phyloP scores from a whole-genome alignment of 2,329 filamentous ascomycete genomes.

The Colletotrichum orchidophilum region DNA sequence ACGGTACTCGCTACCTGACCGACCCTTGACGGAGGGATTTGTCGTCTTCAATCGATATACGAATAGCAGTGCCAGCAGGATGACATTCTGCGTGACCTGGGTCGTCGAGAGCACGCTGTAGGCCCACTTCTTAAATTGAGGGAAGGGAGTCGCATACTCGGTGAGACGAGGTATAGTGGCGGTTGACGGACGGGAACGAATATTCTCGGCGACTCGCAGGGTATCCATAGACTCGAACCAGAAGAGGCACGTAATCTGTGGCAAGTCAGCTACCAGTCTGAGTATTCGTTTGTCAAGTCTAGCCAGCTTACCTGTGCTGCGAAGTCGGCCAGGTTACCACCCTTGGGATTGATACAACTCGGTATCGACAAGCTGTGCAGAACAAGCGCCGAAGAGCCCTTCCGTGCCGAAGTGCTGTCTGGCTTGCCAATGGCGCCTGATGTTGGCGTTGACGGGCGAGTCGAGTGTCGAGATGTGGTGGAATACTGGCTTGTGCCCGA shows the following conservation, averaged over 20 bases:
- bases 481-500: constrained; percentile 33
- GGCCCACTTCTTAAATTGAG: constrained; percentile 93
- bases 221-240: constrained; percentile 95
- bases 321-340: constrained; percentile 83
- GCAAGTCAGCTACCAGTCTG: constrained; percentile 18
- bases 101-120: constrained; percentile 90
- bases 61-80: constrained; percentile 88
- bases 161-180: constrained; percentile 64
- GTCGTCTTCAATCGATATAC: constrained; percentile 92
- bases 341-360: constrained; percentile 76
- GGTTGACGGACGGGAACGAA: constrained; percentile 52
- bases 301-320: constrained; percentile 76
- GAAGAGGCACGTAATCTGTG: constrained; percentile 91
- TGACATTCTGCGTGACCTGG: constrained; percentile 95
- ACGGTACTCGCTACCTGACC: constrained; percentile 91
- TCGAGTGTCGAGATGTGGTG: constrained; percentile 45
- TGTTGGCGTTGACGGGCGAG: constrained; percentile 49
- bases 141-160: constrained; percentile 77
- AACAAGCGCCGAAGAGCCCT: constrained; percentile 57
- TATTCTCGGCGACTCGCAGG: constrained; percentile 77
- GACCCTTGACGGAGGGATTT: constrained; percentile 89
- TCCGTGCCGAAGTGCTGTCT: constrained; percentile 45
- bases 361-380: constrained; percentile 76
- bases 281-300: neutral
- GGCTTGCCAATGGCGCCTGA: constrained; percentile 42